phyloP scores from a whole-genome alignment of 2,329 filamentous ascomycete species.

The Colletotrichum plurivorum region DNA sequence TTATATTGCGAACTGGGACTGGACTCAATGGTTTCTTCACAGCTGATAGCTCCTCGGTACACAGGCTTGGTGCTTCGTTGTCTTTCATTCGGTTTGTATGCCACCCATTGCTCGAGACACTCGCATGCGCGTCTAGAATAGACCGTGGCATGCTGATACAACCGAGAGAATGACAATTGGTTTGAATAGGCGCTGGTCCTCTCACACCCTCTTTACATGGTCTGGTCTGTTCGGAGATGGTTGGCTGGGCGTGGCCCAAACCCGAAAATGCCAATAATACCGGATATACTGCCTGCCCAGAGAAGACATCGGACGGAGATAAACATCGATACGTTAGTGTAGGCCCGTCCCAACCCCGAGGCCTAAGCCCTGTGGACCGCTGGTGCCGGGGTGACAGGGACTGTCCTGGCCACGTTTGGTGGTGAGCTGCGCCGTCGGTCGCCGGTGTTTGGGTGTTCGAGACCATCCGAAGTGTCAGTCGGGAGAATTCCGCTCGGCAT shows the following conservation, averaged over 20 bases:
- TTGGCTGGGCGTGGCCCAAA: neutral
- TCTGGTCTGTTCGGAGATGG: conserved; percentile 1
- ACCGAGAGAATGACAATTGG: conserved; percentile 11
- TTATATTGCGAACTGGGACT: no score
- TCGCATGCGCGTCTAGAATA: conserved; percentile 20
- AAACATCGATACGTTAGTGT: conserved; percentile 18
- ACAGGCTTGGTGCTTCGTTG: no score
- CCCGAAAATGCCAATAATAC: neutral
- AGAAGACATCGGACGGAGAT: conserved; percentile 14
- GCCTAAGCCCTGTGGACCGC: conserved; percentile 36
- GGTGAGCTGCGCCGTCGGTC: conserved; percentile 6
- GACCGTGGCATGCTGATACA: neutral
- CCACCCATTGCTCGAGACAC: conserved; percentile 3
- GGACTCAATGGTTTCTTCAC: no score
- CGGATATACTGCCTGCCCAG: conserved; percentile 20
- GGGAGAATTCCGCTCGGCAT: conserved; percentile 16
- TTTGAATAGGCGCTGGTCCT: conserved; percentile 19
- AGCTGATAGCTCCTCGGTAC: neutral
- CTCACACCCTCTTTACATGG: conserved; percentile 4
- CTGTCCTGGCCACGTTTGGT: conserved; percentile 4
- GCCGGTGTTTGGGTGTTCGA: conserved; percentile 4
- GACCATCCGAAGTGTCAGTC: conserved; percentile 28
- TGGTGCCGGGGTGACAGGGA: conserved; percentile 20
- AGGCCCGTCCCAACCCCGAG: conserved; percentile 15
- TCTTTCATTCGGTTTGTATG: neutral